A percentile compares a stretch with the other conserved stretches of the same genome.
Evolutionary conservation across 148 eudicot genomes (phyloP).

Genomic region (Dianthus caryophyllus): DNA sequence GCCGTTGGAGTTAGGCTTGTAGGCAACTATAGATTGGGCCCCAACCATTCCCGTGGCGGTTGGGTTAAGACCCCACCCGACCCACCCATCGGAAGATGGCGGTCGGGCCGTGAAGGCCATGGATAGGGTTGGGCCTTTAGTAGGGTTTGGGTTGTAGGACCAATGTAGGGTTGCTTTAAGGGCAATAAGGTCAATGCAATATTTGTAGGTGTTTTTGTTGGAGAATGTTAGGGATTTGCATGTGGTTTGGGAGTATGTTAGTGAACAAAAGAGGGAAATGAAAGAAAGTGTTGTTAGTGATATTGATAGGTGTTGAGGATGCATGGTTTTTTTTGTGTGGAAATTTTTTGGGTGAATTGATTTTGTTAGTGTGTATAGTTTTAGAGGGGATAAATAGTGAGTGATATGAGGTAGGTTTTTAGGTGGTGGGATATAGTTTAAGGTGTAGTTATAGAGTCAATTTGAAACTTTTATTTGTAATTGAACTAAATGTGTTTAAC

Average conservation of each 20-base stretch:
- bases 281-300: not conserved
- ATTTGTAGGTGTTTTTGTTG: slow-evolving; percentile 28
- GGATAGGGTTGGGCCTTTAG: slow-evolving; percentile 36
- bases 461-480: too few relatives aligned
- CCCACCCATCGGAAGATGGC: slow-evolving; percentile 49
- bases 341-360: not conserved
- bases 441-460: too few relatives aligned
- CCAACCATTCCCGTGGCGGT: slow-evolving; percentile 61
- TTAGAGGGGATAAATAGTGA: slow-evolving; percentile 12
- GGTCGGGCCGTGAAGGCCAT: slow-evolving; percentile 60
- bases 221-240: slow-evolving; percentile 51
- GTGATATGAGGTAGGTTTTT: not conserved
- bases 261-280: slow-evolving; percentile 1
- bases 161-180: slow-evolving; percentile 56
- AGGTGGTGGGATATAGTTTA: slow-evolving; percentile 7
- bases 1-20: slow-evolving; percentile 29
- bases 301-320: not conserved
- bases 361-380: not conserved
- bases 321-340: slow-evolving; percentile 24
- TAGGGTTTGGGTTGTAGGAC: slow-evolving; percentile 33
- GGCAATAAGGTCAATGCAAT: slow-evolving; percentile 47
- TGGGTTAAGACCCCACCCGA: slow-evolving; percentile 79
- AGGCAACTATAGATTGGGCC: slow-evolving; percentile 53
- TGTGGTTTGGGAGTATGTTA: slow-evolving; percentile 28
- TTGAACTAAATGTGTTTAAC: too few relatives aligned